Evolutionary conservation across 306 rosid genomes (phyloP), one percentile per base, ranked within the genome.

Genomic region (Castanea sativa): DNA sequence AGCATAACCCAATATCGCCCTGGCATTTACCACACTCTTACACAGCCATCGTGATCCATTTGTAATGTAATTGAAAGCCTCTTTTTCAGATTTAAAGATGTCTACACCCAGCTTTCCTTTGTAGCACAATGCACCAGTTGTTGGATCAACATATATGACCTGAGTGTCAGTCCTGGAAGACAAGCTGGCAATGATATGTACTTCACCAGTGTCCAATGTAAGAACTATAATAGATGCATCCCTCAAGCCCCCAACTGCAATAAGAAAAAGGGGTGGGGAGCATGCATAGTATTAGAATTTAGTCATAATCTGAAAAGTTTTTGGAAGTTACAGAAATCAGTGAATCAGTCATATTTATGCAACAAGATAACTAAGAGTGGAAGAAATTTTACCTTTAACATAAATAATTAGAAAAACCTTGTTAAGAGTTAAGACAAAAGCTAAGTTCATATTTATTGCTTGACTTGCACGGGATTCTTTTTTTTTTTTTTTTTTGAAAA

Each of bases 1-100:
- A 27, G 97, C 99, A 77, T 93, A 96, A 16, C 99, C 99, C 73
- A 96, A 74, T 29, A 96, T 89, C 9, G 98, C 98, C 53, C 83
- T 87, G 1, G 92, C 99, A 43, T 71, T 79, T 49, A 71, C 84
- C 16, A 74, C 85, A 30, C 81, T 85, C 89, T 73, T 91, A 72
- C 88, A 87, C 21, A 86, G 69, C 80, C 80, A 85, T 23, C 80
- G 85, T 21, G 97, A 93, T 55, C 96, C 97, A 49, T 87, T 87
- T 1, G 93, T 90, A 23, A 96, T 56, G 79, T 61, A 88, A 67
- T 89, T 88, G 49, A 91, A 21, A 35, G 99, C 99, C 58, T 88
- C 93, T 18, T 73, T 86, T 80, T 90, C 96, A 6, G 97, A 93
- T 65, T 77, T 84, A 80, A 95, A 95, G 45, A 92, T 80, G 84